A percentile compares a stretch with the other conserved stretches of the same genome.
These are phyloP conservation scores for Gymnopus androsaceus DNA, from an alignment of 1,284 basidiomycete species.

Conservation along the genomic window DNA sequence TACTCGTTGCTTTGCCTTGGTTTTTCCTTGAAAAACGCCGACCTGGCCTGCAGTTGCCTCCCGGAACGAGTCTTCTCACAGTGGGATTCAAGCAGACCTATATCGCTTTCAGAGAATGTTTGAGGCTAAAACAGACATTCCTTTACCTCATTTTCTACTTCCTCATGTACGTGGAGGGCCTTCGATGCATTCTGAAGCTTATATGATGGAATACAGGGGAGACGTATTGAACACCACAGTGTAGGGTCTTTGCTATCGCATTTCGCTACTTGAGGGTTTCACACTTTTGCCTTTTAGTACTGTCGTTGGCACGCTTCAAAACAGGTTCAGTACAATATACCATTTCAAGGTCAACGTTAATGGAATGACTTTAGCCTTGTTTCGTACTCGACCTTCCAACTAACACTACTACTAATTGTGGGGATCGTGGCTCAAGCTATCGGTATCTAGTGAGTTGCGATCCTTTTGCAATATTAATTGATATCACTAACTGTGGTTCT, in stretches of 20 bases:
- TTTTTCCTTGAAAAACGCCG: constrained; percentile 71
- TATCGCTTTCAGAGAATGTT: constrained; percentile 65
- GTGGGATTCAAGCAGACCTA: constrained; percentile 74
- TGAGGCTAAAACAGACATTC: constrained; percentile 75
- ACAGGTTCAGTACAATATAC: constrained; percentile 48
- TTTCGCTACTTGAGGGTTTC: neutral
- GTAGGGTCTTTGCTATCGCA: constrained; percentile 37
- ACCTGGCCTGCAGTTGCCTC: constrained; percentile 67
- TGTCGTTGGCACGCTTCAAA: constrained; percentile 80
- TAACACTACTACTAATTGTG: constrained; percentile 74
- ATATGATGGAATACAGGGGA: constrained; percentile 42
- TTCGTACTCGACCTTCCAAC: constrained; percentile 65
- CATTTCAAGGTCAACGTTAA: neutral
- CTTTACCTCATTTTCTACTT: constrained; percentile 78
- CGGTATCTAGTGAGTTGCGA: constrained; percentile 68
- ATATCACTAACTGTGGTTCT: neutral
- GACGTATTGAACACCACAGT: constrained; percentile 78
- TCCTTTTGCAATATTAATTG: neutral
- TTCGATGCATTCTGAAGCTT: neutral
- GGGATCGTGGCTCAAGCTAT: constrained; percentile 74
- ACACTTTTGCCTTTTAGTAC: constrained; percentile 49
- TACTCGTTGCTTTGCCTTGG: constrained; percentile 77
- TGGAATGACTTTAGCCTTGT: constrained; percentile 45
- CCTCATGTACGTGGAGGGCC: constrained; percentile 53
- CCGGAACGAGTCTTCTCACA: constrained; percentile 62